These are phyloP conservation scores for Pelagophyceae sp. DNA, from an alignment of 352 stramenopile genomes.

Conservation along the genomic window DNA sequence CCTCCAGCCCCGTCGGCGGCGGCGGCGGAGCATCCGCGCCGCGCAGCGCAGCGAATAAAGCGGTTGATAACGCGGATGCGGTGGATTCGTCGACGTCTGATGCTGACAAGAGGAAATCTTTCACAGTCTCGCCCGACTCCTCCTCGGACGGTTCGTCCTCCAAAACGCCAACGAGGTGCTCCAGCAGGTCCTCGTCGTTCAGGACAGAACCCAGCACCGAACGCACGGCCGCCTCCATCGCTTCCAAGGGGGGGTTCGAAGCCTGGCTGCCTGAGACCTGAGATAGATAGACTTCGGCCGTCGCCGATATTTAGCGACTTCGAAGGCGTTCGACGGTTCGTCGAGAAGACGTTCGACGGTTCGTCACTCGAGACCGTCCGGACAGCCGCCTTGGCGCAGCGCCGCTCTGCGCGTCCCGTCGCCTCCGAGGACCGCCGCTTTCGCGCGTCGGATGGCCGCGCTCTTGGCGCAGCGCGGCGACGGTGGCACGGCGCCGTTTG, in stretches of 20 bases:
- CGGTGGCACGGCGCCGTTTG: conserved; percentile 1
- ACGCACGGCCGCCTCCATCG: neutral
- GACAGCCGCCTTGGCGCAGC: no score
- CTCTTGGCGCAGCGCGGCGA: no score
- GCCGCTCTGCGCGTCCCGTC: no score
- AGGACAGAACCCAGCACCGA: neutral
- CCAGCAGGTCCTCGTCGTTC: neutral
- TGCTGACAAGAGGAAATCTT: neutral
- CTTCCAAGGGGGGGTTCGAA: no score
- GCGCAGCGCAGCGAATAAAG: neutral
- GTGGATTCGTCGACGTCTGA: neutral
- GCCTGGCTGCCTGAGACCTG: no score
- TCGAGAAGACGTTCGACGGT: no score
- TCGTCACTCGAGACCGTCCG: no score
- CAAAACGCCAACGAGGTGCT: neutral
- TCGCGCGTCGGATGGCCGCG: no score
- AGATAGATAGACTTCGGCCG: no score
- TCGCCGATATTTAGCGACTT: no score
- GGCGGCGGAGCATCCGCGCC: neutral
- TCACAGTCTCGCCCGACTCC: neutral
- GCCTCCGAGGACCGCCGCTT: no score
- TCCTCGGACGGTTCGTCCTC: neutral
- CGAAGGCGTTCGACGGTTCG: no score
- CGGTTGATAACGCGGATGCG: neutral
- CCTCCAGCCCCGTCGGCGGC: neutral